phyloP scores from a whole-genome alignment of 768 basidiomycete species.

The Boletales sp. region DNA sequence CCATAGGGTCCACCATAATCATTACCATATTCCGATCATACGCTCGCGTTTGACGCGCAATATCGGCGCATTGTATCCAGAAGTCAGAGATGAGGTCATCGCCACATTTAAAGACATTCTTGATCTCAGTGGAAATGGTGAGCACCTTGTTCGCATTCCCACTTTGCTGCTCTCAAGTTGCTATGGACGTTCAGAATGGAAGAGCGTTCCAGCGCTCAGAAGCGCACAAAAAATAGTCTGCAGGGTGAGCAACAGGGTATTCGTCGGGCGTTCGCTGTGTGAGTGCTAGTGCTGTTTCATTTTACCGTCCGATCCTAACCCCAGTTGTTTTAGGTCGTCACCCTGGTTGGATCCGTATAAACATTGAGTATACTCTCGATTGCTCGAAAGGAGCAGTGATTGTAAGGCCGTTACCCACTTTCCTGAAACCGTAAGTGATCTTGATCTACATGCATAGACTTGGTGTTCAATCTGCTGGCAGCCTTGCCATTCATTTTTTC shows the following conservation, averaged over 20 bases:
- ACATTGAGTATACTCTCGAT: constrained; percentile 27
- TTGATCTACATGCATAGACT: background rate
- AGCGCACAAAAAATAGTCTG: constrained; percentile 35
- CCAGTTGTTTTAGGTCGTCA: constrained; percentile 32
- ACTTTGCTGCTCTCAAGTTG: too few relatives aligned
- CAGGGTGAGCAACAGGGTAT: constrained; percentile 41
- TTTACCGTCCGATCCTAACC: background rate
- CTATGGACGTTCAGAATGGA: constrained; percentile 36
- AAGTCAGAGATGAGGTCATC: constrained; percentile 41
- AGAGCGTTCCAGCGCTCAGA: constrained; percentile 23
- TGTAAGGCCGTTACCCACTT: constrained; percentile 29
- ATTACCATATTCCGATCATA: constrained; percentile 30
- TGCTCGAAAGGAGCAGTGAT: constrained; percentile 20
- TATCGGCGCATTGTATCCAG: constrained; percentile 35
- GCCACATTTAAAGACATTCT: constrained; percentile 39
- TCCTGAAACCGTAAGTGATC: constrained; percentile 29
- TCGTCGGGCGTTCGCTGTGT: constrained; percentile 49
- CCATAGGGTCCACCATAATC: constrained; percentile 22
- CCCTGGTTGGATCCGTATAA: constrained; percentile 30
- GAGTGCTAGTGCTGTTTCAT: background rate
- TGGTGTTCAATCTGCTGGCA: background rate
- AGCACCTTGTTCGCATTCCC: background rate
- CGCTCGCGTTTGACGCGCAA: constrained; percentile 35
- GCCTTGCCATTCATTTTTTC: constrained; percentile 15
- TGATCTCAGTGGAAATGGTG: constrained; percentile 12